A percentile compares a stretch with the other conserved stretches of the same genome.
Evolutionary conservation across 139 green algal genomes (phyloP).

Genomic region (Coelastrella sp.): DNA sequence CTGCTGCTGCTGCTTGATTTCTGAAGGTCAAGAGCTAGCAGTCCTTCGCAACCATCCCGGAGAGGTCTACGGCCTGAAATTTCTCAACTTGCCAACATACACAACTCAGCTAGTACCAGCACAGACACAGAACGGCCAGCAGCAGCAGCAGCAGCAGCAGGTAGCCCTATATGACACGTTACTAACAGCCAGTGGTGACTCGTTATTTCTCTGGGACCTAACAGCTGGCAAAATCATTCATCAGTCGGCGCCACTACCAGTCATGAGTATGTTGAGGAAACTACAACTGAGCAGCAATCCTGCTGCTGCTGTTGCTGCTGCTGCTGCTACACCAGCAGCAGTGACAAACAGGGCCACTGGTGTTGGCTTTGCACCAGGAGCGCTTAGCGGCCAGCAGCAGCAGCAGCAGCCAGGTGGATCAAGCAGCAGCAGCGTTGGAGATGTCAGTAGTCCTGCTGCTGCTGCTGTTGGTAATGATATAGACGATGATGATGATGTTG

Average conservation of each 20-base stretch:
- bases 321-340: background rate
- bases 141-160: slow-evolving; percentile 28
- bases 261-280: background rate
- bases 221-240: slow-evolving; percentile 42
- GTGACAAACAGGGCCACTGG: background rate
- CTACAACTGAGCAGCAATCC: slow-evolving; percentile 44
- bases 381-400: background rate
- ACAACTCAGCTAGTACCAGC: background rate
- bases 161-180: slow-evolving; percentile 17
- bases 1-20: too few species aligned
- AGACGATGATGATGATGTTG: background rate
- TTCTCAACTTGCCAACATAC: slow-evolving; percentile 14
- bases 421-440: background rate
- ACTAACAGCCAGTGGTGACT: slow-evolving; percentile 57
- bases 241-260: slow-evolving; percentile 27
- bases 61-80: slow-evolving; percentile 67
- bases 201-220: slow-evolving; percentile 65
- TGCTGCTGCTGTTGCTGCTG: background rate
- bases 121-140: too few species aligned
- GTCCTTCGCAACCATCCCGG: slow-evolving; percentile 63
- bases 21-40: slow-evolving; percentile 51
- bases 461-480: background rate
- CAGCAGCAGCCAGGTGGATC: slow-evolving; percentile 37
- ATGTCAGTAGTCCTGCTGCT: background rate
- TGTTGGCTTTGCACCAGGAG: background rate